Evolutionary conservation across 2,329 filamentous ascomycete species (phyloP), one percentile per base, ranked within the genome.

Genomic region (Microcyclosporella mali): DNA sequence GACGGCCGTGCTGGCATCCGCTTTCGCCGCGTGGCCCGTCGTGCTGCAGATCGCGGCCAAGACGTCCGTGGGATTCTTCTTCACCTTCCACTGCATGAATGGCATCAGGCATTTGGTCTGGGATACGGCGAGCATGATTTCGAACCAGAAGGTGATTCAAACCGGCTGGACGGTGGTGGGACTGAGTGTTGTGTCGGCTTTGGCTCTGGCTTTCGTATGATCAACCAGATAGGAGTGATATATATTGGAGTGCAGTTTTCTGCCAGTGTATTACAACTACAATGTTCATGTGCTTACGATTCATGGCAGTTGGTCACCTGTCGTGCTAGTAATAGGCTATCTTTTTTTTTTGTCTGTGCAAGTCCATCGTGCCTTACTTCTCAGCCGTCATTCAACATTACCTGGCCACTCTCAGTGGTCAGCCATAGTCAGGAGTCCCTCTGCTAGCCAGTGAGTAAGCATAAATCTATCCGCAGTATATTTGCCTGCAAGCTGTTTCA

Each of bases 31-130:
- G 33, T 75, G 80, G 64, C 80, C 81, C 1, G 48, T 78, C 8
- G 66, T 70, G 12, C 70, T 71, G 19, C 83, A 86, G 70, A 56
- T 82, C 16, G 55, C 63, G 14, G 59, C 79, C 16, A 87, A 86
- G 70, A 65, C 73, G 32, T 59, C 68, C 25, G 56, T 82, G 32
- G 79, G 80, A 12, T 65, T 79, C 51, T 81, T 81, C 3, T 85
- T 87, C 64, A 78, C 78, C 37, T 86, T 77, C 66, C 83, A 87
- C 66, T 66, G 62, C 48, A 70, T 82, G 57, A 85, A 85, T 61
- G 83, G 82, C n/a, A 28, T 86, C 15, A 76, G 83, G 60, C 82
- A 86, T 75, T 70, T 87, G 71, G 60, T 72, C 12, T 86, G 83
- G 83, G 83, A 87, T 70, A 66, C 75, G 30, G 81, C 79, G 39